A percentile compares a stretch with the other conserved stretches of the same genome.
These are phyloP conservation scores for Leccinum rimulosum DNA, from an alignment of 768 basidiomycete genomes.

Conservation along the genomic window DNA sequence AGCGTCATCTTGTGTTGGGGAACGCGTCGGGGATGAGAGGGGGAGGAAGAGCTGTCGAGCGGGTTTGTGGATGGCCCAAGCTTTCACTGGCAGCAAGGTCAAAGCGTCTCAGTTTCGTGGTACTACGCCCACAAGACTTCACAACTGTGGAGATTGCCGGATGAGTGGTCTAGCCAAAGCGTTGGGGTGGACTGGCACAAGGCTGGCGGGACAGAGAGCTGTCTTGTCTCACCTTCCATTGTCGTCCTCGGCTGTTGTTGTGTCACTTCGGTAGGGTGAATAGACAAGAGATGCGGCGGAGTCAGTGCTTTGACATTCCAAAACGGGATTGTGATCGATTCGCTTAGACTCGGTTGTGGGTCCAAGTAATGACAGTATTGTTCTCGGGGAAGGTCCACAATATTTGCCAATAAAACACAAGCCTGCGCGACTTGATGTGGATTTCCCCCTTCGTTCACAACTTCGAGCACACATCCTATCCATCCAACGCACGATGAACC, in stretches of 20 bases:
- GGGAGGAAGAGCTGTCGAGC: background rate
- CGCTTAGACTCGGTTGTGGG: constrained; percentile 17
- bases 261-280: background rate
- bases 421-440: background rate
- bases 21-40: background rate
- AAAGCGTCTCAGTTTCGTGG: no score
- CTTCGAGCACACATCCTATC: background rate
- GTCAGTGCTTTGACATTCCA: constrained; percentile 15
- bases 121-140: no score
- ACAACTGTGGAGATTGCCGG: no score
- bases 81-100: no score
- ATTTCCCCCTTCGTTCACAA: background rate
- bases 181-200: no score
- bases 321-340: constrained; percentile 8
- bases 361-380: constrained; percentile 14
- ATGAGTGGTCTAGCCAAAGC: background rate
- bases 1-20: background rate
- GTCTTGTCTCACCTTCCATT: constrained; percentile 1
- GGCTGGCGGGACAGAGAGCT: no score
- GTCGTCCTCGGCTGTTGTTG: background rate
- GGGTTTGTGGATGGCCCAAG: background rate
- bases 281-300: background rate
- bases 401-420: constrained; percentile 7
- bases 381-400: constrained; percentile 8
- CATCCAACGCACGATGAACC: constrained; percentile 8